Conservation (phyloP, 1,284 basidiomycete species). For the Leccinum angustisporum region DNA sequence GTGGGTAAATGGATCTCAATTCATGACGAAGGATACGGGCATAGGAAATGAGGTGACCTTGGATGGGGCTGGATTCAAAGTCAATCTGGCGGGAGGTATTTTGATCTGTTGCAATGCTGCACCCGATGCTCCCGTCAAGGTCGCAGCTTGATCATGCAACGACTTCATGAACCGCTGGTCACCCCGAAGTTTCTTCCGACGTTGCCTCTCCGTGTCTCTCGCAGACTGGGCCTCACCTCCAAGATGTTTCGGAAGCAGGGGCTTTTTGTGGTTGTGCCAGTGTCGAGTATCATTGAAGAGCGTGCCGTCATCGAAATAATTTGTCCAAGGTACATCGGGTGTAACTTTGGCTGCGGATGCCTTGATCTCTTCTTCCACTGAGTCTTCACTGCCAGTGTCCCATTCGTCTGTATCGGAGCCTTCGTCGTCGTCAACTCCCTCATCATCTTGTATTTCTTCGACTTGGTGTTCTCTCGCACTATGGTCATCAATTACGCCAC, state of each 20-base stretch:
- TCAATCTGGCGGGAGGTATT: conserved; percentile 42
- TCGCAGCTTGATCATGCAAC: conserved; percentile 58
- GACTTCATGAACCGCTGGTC: conserved; percentile 58
- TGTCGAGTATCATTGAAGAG: conserved; percentile 53
- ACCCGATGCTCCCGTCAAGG: conserved; percentile 62
- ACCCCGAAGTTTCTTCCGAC: conserved; percentile 38
- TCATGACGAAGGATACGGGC: not conserved
- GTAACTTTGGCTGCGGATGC: not conserved
- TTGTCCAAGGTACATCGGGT: conserved; percentile 3
- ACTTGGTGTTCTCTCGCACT: not conserved
- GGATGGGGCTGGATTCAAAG: conserved; percentile 9
- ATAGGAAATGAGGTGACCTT: conserved; percentile 16
- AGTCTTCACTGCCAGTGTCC: conserved; percentile 25
- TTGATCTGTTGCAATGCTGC: conserved; percentile 49
- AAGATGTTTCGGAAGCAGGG: conserved; percentile 54
- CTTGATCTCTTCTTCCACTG: not conserved
- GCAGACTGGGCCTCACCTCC: conserved; percentile 44
- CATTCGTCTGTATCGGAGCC: conserved; percentile 23
- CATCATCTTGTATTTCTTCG: conserved; percentile 13
- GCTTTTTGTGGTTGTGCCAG: conserved; percentile 54
- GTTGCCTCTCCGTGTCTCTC: conserved; percentile 36
- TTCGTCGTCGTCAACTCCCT: conserved; percentile 11
- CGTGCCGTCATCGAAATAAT: conserved; percentile 41
- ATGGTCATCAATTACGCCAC: conserved; percentile 29
- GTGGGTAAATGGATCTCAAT: conserved; percentile 4